Evolutionary conservation across 2,329 filamentous ascomycete genomes (phyloP), one percentile per base, ranked within the genome.

Genomic region (Aspergillus quadrilineatus): DNA sequence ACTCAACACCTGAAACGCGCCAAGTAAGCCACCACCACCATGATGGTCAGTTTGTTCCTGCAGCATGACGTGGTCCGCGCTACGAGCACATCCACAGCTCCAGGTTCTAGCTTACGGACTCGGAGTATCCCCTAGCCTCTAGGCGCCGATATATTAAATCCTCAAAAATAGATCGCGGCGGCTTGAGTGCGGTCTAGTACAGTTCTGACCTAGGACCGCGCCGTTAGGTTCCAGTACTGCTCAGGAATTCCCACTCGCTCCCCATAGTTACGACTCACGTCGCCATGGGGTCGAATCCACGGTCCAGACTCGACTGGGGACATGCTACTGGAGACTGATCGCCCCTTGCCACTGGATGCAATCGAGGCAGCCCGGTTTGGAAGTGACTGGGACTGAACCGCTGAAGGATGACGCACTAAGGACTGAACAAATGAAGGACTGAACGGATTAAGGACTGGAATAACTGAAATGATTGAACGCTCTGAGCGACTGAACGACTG

Each of bases 61-160:
- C 53, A 45, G 17, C 41, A 36, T 55, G 53, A 55, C 53, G 53
- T 55, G 53, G 36, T 47, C 44, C n/a, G 36, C 52, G 36, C 45
- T 55, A 37, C 37, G 22, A 22, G 22, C 3, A 22, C 7, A n/a
- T 37, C 28, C 10, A 29, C 28, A 37, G 28, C 39, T 36, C 14
- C 39, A 22, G 39, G 39, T 22, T 4, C 22, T 14, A 37, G 9
- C 34, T 37, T 37, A 37, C 14, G 12, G 9, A 37, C 5, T 12
- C 34, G 12, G 34, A 37, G 30, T 4, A 7, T 8, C 30, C 34
- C 34, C 14, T 9, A 37, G 34, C 34, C 14, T 37, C 34, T 37
- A 37, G 34, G 34, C 34, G 34, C 34, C 34, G 34, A 37, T 5
- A 34, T 34, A 34, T 34, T 34, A 34, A 34, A 12, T 34, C 32